A percentile compares a stretch with the other conserved stretches of the same genome.
phyloP scores from a whole-genome alignment of 305 asterid genomes.

The Solanum hybrid region DNA sequence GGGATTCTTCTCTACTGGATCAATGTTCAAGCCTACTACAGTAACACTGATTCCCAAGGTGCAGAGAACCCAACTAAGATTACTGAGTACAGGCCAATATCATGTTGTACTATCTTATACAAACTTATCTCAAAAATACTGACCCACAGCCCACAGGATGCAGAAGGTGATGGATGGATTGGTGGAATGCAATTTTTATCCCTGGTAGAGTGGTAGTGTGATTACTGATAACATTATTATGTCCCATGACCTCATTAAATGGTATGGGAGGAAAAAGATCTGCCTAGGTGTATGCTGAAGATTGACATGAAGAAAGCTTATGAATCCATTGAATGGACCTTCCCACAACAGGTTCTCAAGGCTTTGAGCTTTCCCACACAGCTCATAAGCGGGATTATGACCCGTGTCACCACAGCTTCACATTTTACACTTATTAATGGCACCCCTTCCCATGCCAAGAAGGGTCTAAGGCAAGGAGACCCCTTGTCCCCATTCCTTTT shows the following conservation, averaged over 20 bases:
- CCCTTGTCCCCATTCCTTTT: not conserved
- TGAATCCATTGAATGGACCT: not conserved
- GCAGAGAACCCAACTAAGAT: not conserved
- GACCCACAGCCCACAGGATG: not conserved
- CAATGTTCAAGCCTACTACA: not conserved
- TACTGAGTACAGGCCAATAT: not conserved
- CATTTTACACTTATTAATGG: not conserved
- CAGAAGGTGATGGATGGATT: not conserved
- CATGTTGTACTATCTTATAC: not conserved
- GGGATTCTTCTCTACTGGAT: not conserved
- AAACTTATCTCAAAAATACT: not conserved
- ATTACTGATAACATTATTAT: not conserved
- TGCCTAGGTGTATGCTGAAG: not conserved
- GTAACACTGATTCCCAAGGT: not conserved
- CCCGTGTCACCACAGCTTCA: not conserved
- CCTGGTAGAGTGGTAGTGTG: not conserved
- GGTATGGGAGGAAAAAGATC: not conserved
- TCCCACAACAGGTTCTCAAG: not conserved
- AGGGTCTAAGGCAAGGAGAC: not conserved
- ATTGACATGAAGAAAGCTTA: not conserved
- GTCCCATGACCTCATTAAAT: not conserved
- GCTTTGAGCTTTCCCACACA: not conserved
- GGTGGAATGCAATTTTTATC: not conserved
- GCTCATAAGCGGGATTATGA: not conserved
- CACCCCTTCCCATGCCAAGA: not conserved